phyloP scores from a whole-genome alignment of 1,284 basidiomycete species.

The Kwoniella shivajii region DNA sequence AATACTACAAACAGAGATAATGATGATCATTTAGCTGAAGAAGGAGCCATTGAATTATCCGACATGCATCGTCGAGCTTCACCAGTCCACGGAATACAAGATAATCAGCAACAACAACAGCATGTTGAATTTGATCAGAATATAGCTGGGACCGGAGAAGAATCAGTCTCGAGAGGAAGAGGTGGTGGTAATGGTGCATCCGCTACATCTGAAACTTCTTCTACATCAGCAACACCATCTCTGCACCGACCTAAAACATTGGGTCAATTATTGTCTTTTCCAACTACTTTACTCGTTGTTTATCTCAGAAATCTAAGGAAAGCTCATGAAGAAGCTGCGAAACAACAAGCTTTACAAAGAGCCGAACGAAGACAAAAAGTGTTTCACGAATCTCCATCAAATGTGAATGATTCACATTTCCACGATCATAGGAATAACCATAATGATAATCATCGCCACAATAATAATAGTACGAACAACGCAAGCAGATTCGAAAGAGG shows the following conservation, averaged over 20 bases:
- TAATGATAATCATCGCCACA: background rate
- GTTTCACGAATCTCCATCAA: slow-evolving; percentile 19
- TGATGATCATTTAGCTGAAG: slow-evolving; percentile 16
- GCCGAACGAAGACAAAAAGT: slow-evolving; percentile 45
- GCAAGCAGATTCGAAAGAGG: slow-evolving; percentile 9
- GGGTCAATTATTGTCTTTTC: slow-evolving; percentile 44
- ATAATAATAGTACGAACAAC: background rate
- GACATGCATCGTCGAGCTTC: slow-evolving; percentile 2
- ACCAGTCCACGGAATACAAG: background rate
- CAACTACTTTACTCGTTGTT: slow-evolving; percentile 47
- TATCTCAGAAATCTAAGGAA: slow-evolving; percentile 48
- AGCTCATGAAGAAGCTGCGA: slow-evolving; percentile 52
- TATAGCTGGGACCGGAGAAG: slow-evolving; percentile 3
- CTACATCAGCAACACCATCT: slow-evolving; percentile 48
- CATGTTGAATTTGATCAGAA: slow-evolving; percentile 17
- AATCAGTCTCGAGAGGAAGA: slow-evolving; percentile 4
- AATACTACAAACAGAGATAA: slow-evolving; percentile 5
- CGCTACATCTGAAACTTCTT: slow-evolving; percentile 48
- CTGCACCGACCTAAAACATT: slow-evolving; percentile 42
- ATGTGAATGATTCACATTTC: slow-evolving; percentile 1
- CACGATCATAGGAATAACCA: background rate
- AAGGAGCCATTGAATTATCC: slow-evolving; percentile 22
- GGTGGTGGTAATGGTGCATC: slow-evolving; percentile 6
- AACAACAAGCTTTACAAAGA: slow-evolving; percentile 42
- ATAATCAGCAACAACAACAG: background rate